Evolutionary conservation across 768 basidiomycete species (phyloP).

Genomic region (Phanerochaete sordida): DNA sequence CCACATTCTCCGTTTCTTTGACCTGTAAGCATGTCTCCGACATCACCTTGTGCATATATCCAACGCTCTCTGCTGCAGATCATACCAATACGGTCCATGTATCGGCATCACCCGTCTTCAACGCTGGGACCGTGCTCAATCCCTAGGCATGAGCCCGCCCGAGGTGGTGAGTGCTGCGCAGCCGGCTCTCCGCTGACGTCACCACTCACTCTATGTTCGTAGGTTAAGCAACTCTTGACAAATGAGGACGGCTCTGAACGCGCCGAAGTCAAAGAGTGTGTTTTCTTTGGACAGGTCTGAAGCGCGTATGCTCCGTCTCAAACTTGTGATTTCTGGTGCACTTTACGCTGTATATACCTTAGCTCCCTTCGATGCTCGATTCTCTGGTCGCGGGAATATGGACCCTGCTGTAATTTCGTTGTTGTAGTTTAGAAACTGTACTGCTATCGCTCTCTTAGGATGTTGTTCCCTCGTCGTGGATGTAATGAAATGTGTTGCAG

Average conservation of each 20-base stretch:
- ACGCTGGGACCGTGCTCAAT: constrained; percentile 82
- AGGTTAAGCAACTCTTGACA: constrained; percentile 79
- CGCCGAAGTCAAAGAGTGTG: constrained; percentile 52
- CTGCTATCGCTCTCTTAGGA: too few species aligned
- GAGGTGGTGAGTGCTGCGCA: constrained; percentile 50
- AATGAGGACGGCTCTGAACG: constrained; percentile 62
- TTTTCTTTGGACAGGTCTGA: constrained; percentile 48
- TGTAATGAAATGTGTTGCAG: too few species aligned
- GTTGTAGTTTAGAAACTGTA: background rate
- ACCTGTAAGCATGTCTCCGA: constrained; percentile 45
- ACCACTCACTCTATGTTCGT: background rate
- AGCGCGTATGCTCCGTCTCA: background rate
- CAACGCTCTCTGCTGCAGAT: constrained; percentile 33
- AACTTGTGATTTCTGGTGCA: too few species aligned
- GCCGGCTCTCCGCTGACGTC: background rate
- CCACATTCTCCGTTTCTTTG: constrained; percentile 76
- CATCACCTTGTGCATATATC: background rate
- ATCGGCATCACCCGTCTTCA: constrained; percentile 77
- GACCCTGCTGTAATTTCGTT: background rate
- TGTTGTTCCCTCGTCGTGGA: too few species aligned
- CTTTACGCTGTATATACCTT: background rate
- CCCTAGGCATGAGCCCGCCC: constrained; percentile 78
- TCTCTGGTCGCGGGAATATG: too few species aligned
- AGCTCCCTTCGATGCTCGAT: background rate
- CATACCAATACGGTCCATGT: constrained; percentile 80